Evolutionary conservation across 2,329 filamentous ascomycete genomes (phyloP).

Genomic region (Penicillium concentricum): DNA sequence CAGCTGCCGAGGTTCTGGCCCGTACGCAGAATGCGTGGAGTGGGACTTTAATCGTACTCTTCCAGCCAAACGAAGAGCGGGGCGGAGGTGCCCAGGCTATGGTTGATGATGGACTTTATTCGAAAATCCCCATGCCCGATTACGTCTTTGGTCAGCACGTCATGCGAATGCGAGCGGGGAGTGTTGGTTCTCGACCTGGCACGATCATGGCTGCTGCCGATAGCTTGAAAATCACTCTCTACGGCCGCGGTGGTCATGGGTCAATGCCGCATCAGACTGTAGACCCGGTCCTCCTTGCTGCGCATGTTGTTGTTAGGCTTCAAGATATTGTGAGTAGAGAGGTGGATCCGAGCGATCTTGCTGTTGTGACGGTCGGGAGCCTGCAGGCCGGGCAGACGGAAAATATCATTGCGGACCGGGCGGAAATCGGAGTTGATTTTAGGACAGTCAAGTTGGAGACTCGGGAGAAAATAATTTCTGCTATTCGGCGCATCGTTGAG

Average conservation of each 20-base stretch:
- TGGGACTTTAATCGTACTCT: slow-evolving; percentile 63
- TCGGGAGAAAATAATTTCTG: slow-evolving; percentile 48
- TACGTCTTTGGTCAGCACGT: slow-evolving; percentile 59
- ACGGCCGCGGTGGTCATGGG: slow-evolving; percentile 59
- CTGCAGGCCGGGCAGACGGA: slow-evolving; percentile 60
- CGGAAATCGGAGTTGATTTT: slow-evolving; percentile 56
- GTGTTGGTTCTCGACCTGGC: slow-evolving; percentile 39
- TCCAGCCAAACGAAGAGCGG: slow-evolving; percentile 68
- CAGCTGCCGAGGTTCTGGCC: slow-evolving; percentile 53
- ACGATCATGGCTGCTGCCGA: slow-evolving; percentile 47
- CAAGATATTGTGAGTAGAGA: slow-evolving; percentile 60
- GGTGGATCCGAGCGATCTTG: slow-evolving; percentile 52
- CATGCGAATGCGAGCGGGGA: slow-evolving; percentile 46
- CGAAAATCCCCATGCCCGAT: slow-evolving; percentile 54
- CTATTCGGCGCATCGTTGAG: slow-evolving; percentile 55
- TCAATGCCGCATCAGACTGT: slow-evolving; percentile 56
- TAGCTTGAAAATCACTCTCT: slow-evolving; percentile 54
- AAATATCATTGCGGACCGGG: slow-evolving; percentile 59
- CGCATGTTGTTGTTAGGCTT: slow-evolving; percentile 56
- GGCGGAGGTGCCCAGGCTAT: slow-evolving; percentile 62
- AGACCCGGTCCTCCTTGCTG: slow-evolving; percentile 60
- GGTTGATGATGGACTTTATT: slow-evolving; percentile 59
- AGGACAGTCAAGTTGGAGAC: slow-evolving; percentile 49
- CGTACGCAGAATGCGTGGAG: slow-evolving; percentile 51
- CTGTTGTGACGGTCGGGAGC: slow-evolving; percentile 59